Percentiles rank a stretch among this genome's conserved stretches.
These are phyloP conservation scores for Tardiomyces digboiensis DNA, from an alignment of 1,139 yeast species.

Conservation along the genomic window DNA sequence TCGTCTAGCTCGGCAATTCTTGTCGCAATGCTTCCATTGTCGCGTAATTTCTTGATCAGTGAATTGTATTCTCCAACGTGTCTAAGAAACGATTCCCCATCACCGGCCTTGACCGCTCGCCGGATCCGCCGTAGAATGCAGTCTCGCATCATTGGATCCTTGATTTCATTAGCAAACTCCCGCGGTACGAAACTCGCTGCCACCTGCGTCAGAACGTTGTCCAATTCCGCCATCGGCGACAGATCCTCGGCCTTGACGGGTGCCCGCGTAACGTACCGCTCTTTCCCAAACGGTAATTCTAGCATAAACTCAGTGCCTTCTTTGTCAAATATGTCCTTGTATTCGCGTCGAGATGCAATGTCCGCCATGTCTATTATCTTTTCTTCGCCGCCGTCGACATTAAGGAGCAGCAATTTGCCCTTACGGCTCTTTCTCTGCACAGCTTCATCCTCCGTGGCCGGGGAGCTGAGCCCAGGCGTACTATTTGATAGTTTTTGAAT, in stretches of 20 bases:
- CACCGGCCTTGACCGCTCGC: constrained; percentile 31
- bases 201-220: constrained; percentile 43
- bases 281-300: constrained; percentile 16
- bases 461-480: constrained; percentile 1
- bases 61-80: constrained; percentile 35
- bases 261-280: constrained; percentile 11
- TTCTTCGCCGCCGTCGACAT: constrained; percentile 1
- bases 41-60: constrained; percentile 27
- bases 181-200: constrained; percentile 37
- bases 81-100: constrained; percentile 25
- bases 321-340: constrained; percentile 7
- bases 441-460: background rate
- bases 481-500: constrained; percentile 7
- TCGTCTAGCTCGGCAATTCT: constrained; percentile 31
- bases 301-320: constrained; percentile 5
- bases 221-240: constrained; percentile 67
- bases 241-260: constrained; percentile 36
- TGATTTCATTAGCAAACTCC: constrained; percentile 30
- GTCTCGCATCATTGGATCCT: constrained; percentile 31
- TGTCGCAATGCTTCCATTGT: constrained; percentile 23
- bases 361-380: background rate
- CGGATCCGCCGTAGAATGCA: constrained; percentile 39
- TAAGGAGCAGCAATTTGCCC: background rate
- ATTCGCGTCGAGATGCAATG: background rate
- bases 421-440: background rate